Percentiles rank a stretch among this genome's conserved stretches.
Conservation (phyloP, 192 early-diverging fungal genomes). For the Anaeromyces robustus region DNA sequence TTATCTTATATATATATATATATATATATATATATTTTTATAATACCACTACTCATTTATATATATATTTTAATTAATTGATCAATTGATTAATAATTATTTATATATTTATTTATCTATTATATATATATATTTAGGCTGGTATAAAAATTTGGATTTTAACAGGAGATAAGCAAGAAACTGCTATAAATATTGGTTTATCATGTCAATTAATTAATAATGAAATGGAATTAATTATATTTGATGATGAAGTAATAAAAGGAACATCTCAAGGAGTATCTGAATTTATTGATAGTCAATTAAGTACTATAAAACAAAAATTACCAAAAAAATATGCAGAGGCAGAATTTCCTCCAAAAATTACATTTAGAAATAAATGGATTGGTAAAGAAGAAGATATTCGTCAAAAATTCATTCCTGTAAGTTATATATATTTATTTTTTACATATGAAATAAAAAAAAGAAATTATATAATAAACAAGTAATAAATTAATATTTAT, state of each 20-base stretch:
- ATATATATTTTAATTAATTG: no score
- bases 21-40: conserved; percentile 35
- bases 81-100: no score
- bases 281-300: background rate
- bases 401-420: background rate
- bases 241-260: conserved; percentile 68
- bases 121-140: conserved; percentile 2
- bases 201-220: conserved; percentile 90
- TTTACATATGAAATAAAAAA: no score
- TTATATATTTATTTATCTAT: no score
- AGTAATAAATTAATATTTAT: no score
- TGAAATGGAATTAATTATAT: conserved; percentile 86
- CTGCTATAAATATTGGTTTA: conserved; percentile 97
- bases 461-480: background rate
- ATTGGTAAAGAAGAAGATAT: background rate
- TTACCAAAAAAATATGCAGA: background rate
- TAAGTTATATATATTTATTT: background rate
- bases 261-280: background rate
- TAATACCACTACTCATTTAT: background rate
- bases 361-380: background rate
- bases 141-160: conserved; percentile 52
- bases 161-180: conserved; percentile 95
- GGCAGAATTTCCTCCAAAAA: background rate
- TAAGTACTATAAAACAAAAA: background rate
- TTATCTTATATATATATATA: no score